A percentile compares a stretch with the other conserved stretches of the same genome.
Evolutionary conservation across 2,329 filamentous ascomycete genomes (phyloP).

Genomic region (Dactylellina parvicollis): DNA sequence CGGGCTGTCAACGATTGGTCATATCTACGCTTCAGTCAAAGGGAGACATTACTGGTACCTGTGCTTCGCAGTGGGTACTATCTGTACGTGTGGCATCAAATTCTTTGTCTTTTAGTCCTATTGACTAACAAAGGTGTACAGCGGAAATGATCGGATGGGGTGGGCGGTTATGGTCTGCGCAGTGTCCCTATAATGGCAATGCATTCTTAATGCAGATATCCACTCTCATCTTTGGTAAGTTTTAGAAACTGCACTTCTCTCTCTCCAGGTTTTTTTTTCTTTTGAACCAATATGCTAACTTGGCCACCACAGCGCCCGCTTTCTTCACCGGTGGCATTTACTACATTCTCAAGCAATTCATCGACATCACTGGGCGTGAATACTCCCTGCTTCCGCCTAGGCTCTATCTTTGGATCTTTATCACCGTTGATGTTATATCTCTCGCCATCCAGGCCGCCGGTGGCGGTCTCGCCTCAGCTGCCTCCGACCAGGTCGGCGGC

Average conservation of each 20-base stretch:
- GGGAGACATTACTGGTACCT: constrained; percentile 48
- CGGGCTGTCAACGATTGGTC: constrained; percentile 31
- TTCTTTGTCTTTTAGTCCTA: not conserved
- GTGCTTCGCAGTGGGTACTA: constrained; percentile 47
- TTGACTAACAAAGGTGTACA: constrained; percentile 27
- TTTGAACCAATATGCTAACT: constrained; percentile 31
- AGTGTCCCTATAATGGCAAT: constrained; percentile 65
- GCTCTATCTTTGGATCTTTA: constrained; percentile 66
- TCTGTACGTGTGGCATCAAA: constrained; percentile 18
- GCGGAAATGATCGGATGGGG: constrained; percentile 66
- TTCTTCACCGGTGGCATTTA: constrained; percentile 68
- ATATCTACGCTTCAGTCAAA: constrained; percentile 41
- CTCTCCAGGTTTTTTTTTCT: not conserved
- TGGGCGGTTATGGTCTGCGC: constrained; percentile 64
- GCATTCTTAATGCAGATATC: constrained; percentile 67
- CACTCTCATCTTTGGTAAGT: constrained; percentile 61
- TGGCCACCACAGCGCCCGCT: constrained; percentile 60
- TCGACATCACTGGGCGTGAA: constrained; percentile 62
- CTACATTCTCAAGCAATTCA: constrained; percentile 65
- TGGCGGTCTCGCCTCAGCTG: constrained; percentile 65
- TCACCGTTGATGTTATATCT: constrained; percentile 67
- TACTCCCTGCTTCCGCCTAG: constrained; percentile 63
- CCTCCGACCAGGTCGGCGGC: constrained; percentile 63
- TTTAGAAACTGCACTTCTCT: not conserved
- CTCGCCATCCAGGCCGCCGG: constrained; percentile 69